Evolutionary conservation across 2,329 filamentous ascomycete species (phyloP).

Genomic region (Lasiodiplodia sp.): DNA sequence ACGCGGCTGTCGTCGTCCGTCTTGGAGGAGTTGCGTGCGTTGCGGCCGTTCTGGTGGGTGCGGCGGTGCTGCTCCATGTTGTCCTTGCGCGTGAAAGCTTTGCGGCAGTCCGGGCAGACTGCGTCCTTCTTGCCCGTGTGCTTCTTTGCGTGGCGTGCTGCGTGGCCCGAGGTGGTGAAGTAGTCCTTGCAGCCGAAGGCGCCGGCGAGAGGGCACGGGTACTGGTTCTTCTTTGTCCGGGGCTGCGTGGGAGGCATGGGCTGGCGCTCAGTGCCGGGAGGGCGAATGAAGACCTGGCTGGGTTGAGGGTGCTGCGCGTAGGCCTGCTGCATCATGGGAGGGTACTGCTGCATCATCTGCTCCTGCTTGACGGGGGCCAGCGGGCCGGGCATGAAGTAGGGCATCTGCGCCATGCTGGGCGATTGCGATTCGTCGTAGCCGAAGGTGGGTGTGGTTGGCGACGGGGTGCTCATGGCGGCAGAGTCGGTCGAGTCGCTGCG

Average conservation of each 20-base stretch:
- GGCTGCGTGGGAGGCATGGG: constrained; percentile 54
- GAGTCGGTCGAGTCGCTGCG: constrained; percentile 58
- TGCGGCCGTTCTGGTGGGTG: constrained; percentile 69
- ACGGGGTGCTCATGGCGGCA: constrained; percentile 51
- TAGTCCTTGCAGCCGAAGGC: constrained; percentile 76
- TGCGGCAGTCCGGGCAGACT: constrained; percentile 73
- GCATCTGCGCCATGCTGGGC: background rate
- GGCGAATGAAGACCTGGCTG: constrained; percentile 15
- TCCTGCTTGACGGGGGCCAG: background rate
- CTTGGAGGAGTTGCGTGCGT: constrained; percentile 40
- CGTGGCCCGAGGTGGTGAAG: constrained; percentile 84
- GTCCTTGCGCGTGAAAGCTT: constrained; percentile 82
- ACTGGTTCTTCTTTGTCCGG: constrained; percentile 68
- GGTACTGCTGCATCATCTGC: background rate
- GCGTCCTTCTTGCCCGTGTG: constrained; percentile 83
- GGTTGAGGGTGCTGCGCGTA: constrained; percentile 24
- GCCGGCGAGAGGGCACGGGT: constrained; percentile 76
- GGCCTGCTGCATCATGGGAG: constrained; percentile 23
- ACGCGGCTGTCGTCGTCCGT: constrained; percentile 42
- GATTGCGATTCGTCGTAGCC: constrained; percentile 32
- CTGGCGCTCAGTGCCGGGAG: constrained; percentile 43
- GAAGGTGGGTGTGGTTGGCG: constrained; percentile 56
- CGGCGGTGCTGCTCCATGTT: constrained; percentile 89
- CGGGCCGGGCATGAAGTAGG: constrained; percentile 26
- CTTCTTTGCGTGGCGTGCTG: constrained; percentile 84